These are phyloP conservation scores for Serendipita sp. DNA, from an alignment of 768 basidiomycete genomes.

Conservation along the genomic window DNA sequence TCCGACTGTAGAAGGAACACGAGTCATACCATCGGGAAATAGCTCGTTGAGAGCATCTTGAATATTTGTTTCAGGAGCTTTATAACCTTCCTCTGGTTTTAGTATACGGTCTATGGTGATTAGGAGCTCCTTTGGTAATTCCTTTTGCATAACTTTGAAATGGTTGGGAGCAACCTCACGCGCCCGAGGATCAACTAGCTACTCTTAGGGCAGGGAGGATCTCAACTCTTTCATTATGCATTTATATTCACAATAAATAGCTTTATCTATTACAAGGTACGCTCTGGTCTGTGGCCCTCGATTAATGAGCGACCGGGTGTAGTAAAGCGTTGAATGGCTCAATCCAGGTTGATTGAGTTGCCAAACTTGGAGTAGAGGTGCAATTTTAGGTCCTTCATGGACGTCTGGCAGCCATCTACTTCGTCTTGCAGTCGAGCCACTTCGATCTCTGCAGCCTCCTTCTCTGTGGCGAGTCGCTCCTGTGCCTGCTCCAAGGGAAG, in stretches of 20 bases:
- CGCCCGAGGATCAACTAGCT: too few species aligned
- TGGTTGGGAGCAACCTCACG: background rate
- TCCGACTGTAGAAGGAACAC: too few species aligned
- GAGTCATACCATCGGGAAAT: conserved; percentile 54
- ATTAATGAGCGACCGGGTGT: background rate
- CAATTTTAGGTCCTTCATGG: conserved; percentile 71
- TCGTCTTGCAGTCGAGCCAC: conserved; percentile 33
- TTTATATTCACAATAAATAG: too few species aligned
- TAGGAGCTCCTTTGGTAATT: conserved; percentile 49
- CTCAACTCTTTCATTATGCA: too few species aligned
- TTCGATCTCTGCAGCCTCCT: conserved; percentile 37
- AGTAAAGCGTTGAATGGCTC: conserved; percentile 15
- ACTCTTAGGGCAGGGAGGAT: too few species aligned
- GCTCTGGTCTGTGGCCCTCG: background rate
- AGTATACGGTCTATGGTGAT: conserved; percentile 56
- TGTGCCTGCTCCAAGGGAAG: conserved; percentile 52
- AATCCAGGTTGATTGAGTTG: conserved; percentile 81
- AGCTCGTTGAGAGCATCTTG: conserved; percentile 36
- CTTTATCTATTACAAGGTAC: background rate
- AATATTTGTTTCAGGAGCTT: conserved; percentile 20
- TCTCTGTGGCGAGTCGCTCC: conserved; percentile 54
- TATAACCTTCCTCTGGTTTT: conserved; percentile 32
- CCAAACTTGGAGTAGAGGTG: conserved; percentile 82
- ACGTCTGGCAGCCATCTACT: conserved; percentile 47
- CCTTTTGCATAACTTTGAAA: conserved; percentile 12